Conservation (phyloP, 2,329 filamentous ascomycete species). For the Calonectria hawksworthii region DNA sequence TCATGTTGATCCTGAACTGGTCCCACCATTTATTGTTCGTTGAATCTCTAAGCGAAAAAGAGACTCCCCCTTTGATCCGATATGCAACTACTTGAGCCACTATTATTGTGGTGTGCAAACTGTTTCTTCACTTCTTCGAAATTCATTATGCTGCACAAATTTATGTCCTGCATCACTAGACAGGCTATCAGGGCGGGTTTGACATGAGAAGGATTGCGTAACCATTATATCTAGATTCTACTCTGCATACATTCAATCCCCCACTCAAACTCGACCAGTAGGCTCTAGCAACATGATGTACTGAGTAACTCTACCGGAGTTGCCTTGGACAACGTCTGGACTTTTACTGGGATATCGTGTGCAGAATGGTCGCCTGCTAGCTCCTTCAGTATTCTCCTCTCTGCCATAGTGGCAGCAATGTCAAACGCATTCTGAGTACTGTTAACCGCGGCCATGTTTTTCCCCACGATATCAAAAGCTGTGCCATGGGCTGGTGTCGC, state of each 20-base stretch:
- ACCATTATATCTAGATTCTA: neutral
- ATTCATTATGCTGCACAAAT: no score
- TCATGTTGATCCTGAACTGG: no score
- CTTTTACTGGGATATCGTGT: neutral
- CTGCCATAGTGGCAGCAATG: neutral
- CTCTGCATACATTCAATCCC: neutral
- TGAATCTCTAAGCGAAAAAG: no score
- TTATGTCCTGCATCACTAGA: no score
- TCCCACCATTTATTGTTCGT: no score
- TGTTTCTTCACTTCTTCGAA: no score
- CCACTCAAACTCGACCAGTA: no score
- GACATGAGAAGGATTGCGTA: neutral
- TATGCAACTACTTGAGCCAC: no score
- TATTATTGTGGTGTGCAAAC: no score
- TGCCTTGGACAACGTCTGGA: neutral
- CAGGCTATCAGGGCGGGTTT: no score
- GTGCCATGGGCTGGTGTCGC: neutral
- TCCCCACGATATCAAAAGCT: neutral
- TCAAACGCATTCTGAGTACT: conserved; percentile 3
- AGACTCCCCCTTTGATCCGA: no score
- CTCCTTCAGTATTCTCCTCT: neutral
- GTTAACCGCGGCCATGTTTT: neutral
- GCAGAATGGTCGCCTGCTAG: neutral
- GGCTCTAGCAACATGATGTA: neutral
- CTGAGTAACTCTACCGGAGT: neutral